Base-by-base conservation (phyloP, 2,329 filamentous ascomycete species). In the Parasarocladium wereldwijsianum region DNA sequence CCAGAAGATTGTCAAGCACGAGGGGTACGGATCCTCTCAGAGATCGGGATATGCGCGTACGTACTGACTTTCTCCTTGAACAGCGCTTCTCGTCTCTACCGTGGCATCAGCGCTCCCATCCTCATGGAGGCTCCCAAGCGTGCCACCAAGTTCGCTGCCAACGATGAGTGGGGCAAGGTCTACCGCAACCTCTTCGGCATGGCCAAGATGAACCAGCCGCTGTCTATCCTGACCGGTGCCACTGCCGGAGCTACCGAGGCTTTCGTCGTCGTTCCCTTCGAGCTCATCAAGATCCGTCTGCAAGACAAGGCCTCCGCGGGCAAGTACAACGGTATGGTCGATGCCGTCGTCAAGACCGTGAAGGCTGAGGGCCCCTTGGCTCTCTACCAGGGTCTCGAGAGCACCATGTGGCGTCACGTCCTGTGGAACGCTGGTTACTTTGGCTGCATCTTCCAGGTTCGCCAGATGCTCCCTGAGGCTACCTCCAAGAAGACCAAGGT, bases 131-230 rank as follows among this genome's bases (percentile, higher is more conserved):
- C 86, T 36, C 57, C 62, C 46, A 93, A 93, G 72, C 75, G 85
- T 60, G 87, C 87, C 24, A 96, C 84, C 63, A 98, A 98, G 59
- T 98, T 98, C 58, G 87, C 90, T 26, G 90, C 90, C 59, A 98
- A 98, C 60, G 90, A 98, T 54, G 83, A 87, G 54, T 98, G 90
- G 90, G 90, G 90, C 46, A 75, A 85, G 58, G 70, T 94, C 58
- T 98, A 93, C 66, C 81, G 85, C 51, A 78, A 79, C 43, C 53
- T 79, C 29, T 96, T 98, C 51, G 84, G 82, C 41, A 66, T 79
- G 33, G 57, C 72, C 33, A 82, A 93, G 62, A 90, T 92, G 76
- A 96, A 70, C 49, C 90, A 98, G 60, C 71, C 74, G 2, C 72
- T 98, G 35, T 93, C 90, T 15, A 72, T 94, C 40, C 71, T 98